Conservation (phyloP, 495 filamentous ascomycete species). For the Penicillium verhagenii region DNA sequence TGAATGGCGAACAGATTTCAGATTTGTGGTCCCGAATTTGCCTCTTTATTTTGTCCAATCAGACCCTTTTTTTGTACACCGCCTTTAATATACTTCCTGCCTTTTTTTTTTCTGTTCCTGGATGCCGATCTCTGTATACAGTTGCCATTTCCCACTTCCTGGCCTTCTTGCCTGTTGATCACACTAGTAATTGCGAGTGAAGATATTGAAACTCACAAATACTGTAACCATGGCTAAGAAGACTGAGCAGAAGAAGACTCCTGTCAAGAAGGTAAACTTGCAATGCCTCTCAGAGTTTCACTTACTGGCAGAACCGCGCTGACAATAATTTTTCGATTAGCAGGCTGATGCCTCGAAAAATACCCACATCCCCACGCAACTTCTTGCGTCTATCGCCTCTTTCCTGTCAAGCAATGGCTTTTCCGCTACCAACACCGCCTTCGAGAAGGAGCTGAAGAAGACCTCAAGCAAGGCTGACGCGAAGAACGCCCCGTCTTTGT, state of each 20-base stretch:
- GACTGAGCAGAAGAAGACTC: slow-evolving; percentile 25
- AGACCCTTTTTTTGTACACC: slow-evolving; percentile 4
- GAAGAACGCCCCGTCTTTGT: slow-evolving; percentile 43
- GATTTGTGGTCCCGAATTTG: not conserved
- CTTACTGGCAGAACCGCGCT: slow-evolving; percentile 2
- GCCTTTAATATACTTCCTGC: slow-evolving; percentile 29
- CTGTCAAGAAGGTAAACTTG: slow-evolving; percentile 38
- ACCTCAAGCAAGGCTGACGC: slow-evolving; percentile 29
- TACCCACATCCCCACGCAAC: slow-evolving; percentile 45
- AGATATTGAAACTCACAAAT: not conserved
- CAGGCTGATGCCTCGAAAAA: slow-evolving; percentile 19
- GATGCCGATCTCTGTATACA: slow-evolving; percentile 11
- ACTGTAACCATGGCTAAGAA: slow-evolving; percentile 37
- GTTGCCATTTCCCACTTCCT: not conserved
- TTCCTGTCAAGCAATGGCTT: slow-evolving; percentile 69
- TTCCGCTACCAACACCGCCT: slow-evolving; percentile 53
- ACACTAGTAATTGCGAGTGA: not conserved
- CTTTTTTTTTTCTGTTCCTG: slow-evolving; percentile 36
- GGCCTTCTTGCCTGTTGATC: slow-evolving; percentile 3
- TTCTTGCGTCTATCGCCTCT: slow-evolving; percentile 63
- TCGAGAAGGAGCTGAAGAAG: slow-evolving; percentile 52
- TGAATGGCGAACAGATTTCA: not conserved
- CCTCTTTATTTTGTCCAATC: slow-evolving; percentile 20
- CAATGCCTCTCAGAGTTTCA: slow-evolving; percentile 1
- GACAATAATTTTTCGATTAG: slow-evolving; percentile 5